phyloP scores from a whole-genome alignment of 441 rosid species.

The Adansonia gregorii region DNA sequence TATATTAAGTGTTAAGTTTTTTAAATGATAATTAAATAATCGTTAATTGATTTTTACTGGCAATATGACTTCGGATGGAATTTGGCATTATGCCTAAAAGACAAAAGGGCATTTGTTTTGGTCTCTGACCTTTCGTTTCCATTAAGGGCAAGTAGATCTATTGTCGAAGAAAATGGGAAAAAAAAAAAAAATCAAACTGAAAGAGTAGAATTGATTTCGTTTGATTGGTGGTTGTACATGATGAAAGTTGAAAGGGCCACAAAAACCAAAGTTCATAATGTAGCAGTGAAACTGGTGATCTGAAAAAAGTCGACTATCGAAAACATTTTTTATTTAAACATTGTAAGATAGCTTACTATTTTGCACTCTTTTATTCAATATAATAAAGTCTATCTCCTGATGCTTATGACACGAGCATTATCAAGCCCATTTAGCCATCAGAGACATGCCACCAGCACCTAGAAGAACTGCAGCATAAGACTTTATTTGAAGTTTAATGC shows the following conservation, averaged over 20 bases:
- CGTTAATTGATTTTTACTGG: too few species aligned
- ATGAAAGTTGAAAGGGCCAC: not conserved
- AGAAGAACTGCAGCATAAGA: conserved; percentile 44
- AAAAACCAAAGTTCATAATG: not conserved
- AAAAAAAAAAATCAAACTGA: not conserved
- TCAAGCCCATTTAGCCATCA: conserved; percentile 64
- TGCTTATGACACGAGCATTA: not conserved
- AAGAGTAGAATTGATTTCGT: not conserved
- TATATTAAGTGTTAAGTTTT: too few species aligned
- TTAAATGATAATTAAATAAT: too few species aligned
- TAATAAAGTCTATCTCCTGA: too few species aligned
- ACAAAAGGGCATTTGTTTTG: not conserved
- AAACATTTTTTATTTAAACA: too few species aligned
- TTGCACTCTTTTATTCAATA: too few species aligned
- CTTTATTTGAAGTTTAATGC: conserved; percentile 49
- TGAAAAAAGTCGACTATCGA: not conserved
- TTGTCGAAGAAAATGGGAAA: not conserved
- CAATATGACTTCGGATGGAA: not conserved
- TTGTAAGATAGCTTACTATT: too few species aligned
- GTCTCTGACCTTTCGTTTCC: not conserved
- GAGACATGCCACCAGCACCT: conserved; percentile 62
- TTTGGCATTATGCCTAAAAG: not conserved
- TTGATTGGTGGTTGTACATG: not conserved
- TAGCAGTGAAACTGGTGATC: not conserved
- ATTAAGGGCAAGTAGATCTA: not conserved